Evolutionary conservation across 176 grass and related monocot species (phyloP).

Genomic region (Bothriochloa decipiens): DNA sequence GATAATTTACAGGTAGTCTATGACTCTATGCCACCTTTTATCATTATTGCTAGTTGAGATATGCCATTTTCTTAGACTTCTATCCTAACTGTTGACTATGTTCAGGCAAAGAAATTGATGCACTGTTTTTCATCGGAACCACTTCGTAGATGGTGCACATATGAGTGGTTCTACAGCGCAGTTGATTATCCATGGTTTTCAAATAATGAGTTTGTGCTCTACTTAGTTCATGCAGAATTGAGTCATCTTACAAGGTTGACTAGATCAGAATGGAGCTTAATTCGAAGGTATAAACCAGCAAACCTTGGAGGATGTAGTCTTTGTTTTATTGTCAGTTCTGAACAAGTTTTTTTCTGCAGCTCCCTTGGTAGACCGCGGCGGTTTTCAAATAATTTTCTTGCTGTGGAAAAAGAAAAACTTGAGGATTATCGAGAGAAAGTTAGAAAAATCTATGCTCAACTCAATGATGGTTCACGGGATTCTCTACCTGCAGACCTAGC

Average conservation of each 20-base stretch:
- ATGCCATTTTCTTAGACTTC: slow-evolving; percentile 9
- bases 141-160: slow-evolving; percentile 69
- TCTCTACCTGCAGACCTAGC: slow-evolving; percentile 65
- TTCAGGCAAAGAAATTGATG: slow-evolving; percentile 53
- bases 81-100: slow-evolving; percentile 33
- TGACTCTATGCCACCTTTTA: slow-evolving; percentile 18
- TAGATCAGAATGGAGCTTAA: slow-evolving; percentile 67
- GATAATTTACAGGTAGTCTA: slow-evolving; percentile 55
- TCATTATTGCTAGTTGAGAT: slow-evolving; percentile 31
- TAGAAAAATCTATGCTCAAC: slow-evolving; percentile 55
- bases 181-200: slow-evolving; percentile 90
- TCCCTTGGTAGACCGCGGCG: slow-evolving; percentile 78
- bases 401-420: slow-evolving; percentile 65
- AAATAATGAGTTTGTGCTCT: slow-evolving; percentile 64
- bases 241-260: slow-evolving; percentile 62
- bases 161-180: slow-evolving; percentile 84
- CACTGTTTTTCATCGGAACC: slow-evolving; percentile 61
- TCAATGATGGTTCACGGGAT: slow-evolving; percentile 47
- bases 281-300: slow-evolving; percentile 53
- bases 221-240: slow-evolving; percentile 63
- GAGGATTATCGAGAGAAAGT: slow-evolving; percentile 60
- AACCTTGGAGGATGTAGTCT: slow-evolving; percentile 13
- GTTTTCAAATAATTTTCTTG: slow-evolving; percentile 58
- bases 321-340: slow-evolving; percentile 28
- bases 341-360: slow-evolving; percentile 44